Evolutionary conservation across 2,329 filamentous ascomycete species (phyloP).

Genomic region (Aureobasidium sp.): DNA sequence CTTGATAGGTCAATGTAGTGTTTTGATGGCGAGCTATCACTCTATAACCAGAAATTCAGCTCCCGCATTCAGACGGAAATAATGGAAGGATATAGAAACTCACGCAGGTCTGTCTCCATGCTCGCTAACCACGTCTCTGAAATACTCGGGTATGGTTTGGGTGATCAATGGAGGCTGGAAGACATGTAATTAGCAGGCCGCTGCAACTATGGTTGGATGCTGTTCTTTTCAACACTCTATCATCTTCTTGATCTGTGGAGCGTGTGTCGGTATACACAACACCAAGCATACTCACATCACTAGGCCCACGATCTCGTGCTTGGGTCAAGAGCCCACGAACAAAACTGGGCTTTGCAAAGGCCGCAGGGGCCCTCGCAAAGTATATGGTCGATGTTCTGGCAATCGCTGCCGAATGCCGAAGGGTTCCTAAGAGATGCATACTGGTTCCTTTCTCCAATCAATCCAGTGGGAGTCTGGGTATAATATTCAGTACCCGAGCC

Average conservation of each 20-base stretch:
- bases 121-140: constrained; percentile 53
- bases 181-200: background rate
- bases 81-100: constrained; percentile 21
- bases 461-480: background rate
- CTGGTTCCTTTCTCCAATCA: background rate
- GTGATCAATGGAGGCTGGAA: constrained; percentile 55
- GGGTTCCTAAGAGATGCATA: background rate
- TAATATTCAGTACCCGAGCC: background rate
- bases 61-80: background rate
- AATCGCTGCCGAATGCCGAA: background rate
- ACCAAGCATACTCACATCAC: background rate
- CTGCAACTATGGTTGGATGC: background rate
- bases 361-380: background rate
- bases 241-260: background rate
- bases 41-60: constrained; percentile 25
- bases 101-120: constrained; percentile 57
- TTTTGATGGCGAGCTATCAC: constrained; percentile 55
- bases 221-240: background rate
- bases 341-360: no score
- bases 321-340: constrained; percentile 6
- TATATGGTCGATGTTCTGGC: background rate
- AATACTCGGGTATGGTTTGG: constrained; percentile 64
- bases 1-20: constrained; percentile 59
- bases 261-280: background rate
- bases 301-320: constrained; percentile 8